Percentiles rank a stretch among this genome's conserved stretches.
phyloP scores from a whole-genome alignment of 1,284 basidiomycete genomes.

The Amylostereum chailletii region DNA sequence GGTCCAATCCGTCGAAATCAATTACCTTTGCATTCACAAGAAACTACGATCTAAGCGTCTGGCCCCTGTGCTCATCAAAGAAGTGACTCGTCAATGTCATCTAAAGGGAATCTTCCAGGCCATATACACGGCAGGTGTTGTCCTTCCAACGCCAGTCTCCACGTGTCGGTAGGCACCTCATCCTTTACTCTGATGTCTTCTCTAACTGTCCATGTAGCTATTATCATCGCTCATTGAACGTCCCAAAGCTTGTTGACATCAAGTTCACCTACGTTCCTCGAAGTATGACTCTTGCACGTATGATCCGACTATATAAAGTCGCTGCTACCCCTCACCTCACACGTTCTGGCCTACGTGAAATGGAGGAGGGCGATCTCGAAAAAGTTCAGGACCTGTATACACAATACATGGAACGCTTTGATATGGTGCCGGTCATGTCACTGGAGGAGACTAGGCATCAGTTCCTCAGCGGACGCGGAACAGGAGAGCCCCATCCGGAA shows the following conservation, averaged over 20 bases:
- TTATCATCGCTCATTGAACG: constrained; percentile 89
- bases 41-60: constrained; percentile 94
- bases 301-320: constrained; percentile 71
- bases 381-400: constrained; percentile 71
- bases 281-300: constrained; percentile 78
- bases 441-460: constrained; percentile 84
- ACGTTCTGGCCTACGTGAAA: constrained; percentile 71
- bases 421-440: constrained; percentile 73
- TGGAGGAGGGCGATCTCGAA: constrained; percentile 73
- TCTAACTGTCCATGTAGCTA: constrained; percentile 43
- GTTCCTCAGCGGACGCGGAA: constrained; percentile 80
- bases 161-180: constrained; percentile 55
- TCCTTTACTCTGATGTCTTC: background rate
- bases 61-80: constrained; percentile 96
- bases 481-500: constrained; percentile 40
- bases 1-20: constrained; percentile 83
- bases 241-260: constrained; percentile 87
- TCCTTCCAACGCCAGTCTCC: constrained; percentile 85
- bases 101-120: constrained; percentile 92
- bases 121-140: constrained; percentile 90
- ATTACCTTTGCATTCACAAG: constrained; percentile 98
- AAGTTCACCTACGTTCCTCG: constrained; percentile 86
- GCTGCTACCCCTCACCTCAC: constrained; percentile 40
- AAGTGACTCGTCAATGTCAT: constrained; percentile 92
- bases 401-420: constrained; percentile 82